These are phyloP conservation scores for Geotrichum phurueaensis DNA, from an alignment of 1,139 yeast species.

Conservation along the genomic window DNA sequence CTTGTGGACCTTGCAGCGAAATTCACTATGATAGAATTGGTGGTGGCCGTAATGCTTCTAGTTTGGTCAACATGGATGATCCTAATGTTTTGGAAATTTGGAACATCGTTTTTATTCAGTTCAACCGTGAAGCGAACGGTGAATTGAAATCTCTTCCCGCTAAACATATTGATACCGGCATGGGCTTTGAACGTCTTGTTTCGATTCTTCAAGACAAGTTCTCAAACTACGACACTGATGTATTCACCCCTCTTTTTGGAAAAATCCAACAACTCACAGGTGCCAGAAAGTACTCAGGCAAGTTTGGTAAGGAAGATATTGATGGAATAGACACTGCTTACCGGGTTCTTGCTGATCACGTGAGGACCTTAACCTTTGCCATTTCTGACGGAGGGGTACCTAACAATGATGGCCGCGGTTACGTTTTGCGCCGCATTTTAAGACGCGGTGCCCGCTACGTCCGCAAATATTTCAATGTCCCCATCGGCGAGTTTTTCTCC, in stretches of 20 bases:
- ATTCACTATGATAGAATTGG: conserved; percentile 97
- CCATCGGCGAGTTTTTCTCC: conserved; percentile 79
- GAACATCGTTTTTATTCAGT: conserved; percentile 96
- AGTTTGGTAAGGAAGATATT: conserved; percentile 82
- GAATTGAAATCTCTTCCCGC: conserved; percentile 79
- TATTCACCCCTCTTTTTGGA: conserved; percentile 78
- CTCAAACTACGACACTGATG: conserved; percentile 96
- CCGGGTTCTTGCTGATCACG: conserved; percentile 97
- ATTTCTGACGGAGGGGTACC: conserved; percentile 98
- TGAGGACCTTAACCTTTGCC: conserved; percentile 92
- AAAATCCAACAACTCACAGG: conserved; percentile 90
- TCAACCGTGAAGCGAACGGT: conserved; percentile 88
- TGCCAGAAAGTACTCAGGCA: conserved; percentile 83
- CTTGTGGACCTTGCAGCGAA: conserved; percentile 99
- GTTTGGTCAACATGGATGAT: conserved; percentile 88
- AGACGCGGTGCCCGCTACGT: conserved; percentile 98
- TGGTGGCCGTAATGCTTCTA: conserved; percentile 93
- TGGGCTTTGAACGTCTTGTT: conserved; percentile 97
- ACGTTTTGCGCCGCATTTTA: conserved; percentile 89
- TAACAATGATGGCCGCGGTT: conserved; percentile 97
- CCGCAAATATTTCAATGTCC: conserved; percentile 91
- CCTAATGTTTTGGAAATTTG: conserved; percentile 96
- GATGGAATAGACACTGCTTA: conserved; percentile 98
- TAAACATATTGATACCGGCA: conserved; percentile 94
- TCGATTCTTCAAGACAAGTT: conserved; percentile 84